phyloP scores from a whole-genome alignment of 2,329 filamentous ascomycete species.

The Trichoderma guizhouense region DNA sequence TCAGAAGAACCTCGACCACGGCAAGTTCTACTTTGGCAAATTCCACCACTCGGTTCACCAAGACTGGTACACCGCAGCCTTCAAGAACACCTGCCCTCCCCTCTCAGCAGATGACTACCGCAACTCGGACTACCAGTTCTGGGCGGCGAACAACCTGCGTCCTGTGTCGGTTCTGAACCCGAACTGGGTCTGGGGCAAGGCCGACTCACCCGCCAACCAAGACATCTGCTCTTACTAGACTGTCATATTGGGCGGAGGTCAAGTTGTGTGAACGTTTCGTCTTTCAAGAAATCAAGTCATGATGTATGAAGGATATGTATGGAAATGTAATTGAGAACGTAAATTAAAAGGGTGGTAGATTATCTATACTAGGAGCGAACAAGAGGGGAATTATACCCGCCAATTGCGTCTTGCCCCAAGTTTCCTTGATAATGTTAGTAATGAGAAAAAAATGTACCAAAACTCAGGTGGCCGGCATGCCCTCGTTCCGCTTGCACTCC shows the following conservation, averaged over 20 bases:
- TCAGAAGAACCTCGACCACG: slow-evolving; percentile 23
- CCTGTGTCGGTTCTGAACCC: slow-evolving; percentile 20
- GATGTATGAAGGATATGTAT: background rate
- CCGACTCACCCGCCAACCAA: slow-evolving; percentile 19
- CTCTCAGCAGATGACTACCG: slow-evolving; percentile 19
- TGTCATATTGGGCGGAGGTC: background rate
- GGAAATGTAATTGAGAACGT: background rate
- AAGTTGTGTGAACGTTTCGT: background rate
- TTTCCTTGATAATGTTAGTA: background rate
- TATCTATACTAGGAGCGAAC: background rate
- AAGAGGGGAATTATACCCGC: background rate
- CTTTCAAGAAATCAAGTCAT: background rate
- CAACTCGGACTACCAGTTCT: slow-evolving; percentile 23
- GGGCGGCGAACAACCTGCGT: slow-evolving; percentile 21
- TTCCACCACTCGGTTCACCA: slow-evolving; percentile 22
- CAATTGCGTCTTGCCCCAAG: background rate
- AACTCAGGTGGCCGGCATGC: background rate
- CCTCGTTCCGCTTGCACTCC: background rate
- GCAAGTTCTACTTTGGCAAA: slow-evolving; percentile 23
- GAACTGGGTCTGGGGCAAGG: slow-evolving; percentile 21
- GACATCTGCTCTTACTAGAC: slow-evolving; percentile 20
- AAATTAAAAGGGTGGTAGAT: background rate
- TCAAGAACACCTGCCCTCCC: slow-evolving; percentile 23
- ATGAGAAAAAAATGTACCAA: background rate
- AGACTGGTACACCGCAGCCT: slow-evolving; percentile 20